Evolutionary conservation across 1,284 basidiomycete species (phyloP), one percentile per base, ranked within the genome.

Genomic region (Papiliotrema terrestris): DNA sequence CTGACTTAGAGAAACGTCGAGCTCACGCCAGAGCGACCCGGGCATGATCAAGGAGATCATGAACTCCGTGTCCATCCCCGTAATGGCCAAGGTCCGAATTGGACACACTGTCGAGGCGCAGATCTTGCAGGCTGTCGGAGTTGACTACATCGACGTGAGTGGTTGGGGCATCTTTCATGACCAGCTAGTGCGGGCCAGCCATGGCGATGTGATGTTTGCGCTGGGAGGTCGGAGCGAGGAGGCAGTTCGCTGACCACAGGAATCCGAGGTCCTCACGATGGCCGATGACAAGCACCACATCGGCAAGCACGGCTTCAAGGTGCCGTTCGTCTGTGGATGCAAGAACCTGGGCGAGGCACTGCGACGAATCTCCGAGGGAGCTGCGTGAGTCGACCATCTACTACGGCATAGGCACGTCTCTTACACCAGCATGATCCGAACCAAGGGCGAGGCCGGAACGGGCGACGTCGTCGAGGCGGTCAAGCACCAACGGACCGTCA

Each of bases 381-480:
- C 93, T 1, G 91, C 94, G 9, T 93, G 62, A 67, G 71, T 69
- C 2, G 44, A 32, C 11, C 29, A 32, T 11, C 29, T 32, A 11
- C 29, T 11, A 32, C 6, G 6, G 29, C 5, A 11, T 32, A 32
- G 6, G 29, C 5, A 11, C 11, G 11, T 36, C 26, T 32, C 55
- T 54, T 20, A 54, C 43, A 14, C 13, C 60, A 73, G 71, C 11
- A 74, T 93, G 81, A 93, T 98, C 77, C 89, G 94, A 66, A 96
- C 94, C 57, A 97, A 96, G 79, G 94, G 96, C 60, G 91, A 93
- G 78, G 95, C 95, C 23, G 95, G 95, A 39, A 98, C 95, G 0
- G 95, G 96, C 41, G 98, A 99, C 75, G 90, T 98, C 50, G 91
- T 98, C 61, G 95, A 98, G 79, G 93, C 92, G 43, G 95, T 98